Conservation (phyloP, 345 rosid genomes). For the Psidium guajava region DNA sequence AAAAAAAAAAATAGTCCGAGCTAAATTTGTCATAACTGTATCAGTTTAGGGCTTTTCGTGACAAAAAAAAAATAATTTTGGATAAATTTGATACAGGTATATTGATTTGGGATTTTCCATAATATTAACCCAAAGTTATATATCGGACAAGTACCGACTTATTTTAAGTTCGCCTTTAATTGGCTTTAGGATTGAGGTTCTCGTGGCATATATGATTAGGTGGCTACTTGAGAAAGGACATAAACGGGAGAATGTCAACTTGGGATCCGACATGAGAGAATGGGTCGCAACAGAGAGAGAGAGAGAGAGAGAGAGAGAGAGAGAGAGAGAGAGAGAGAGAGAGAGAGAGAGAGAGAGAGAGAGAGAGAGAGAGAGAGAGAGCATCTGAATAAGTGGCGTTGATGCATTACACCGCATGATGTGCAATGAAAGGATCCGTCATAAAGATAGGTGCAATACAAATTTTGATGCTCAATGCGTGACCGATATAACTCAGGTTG, state of each 20-base stretch:
- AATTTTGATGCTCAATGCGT: background rate
- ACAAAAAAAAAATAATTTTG: too few species aligned
- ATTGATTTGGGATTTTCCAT: too few species aligned
- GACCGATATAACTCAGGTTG: background rate
- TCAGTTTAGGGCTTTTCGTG: too few species aligned
- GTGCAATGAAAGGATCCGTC: background rate
- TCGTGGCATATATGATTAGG: background rate
- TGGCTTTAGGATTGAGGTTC: background rate
- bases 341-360: background rate
- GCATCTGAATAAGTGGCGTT: background rate
- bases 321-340: background rate
- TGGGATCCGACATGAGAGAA: slow-evolving; percentile 8
- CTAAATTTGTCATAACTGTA: too few species aligned
- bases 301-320: background rate
- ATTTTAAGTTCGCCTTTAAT: background rate
- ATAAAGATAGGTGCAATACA: background rate
- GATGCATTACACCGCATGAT: background rate
- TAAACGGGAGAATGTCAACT: slow-evolving; percentile 28
- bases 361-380: background rate
- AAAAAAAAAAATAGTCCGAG: too few species aligned
- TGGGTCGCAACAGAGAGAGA: background rate
- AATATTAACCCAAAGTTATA: background rate
- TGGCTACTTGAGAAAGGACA: slow-evolving; percentile 1
- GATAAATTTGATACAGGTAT: too few species aligned
- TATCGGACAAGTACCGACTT: background rate